Percentiles rank a stretch among this genome's conserved stretches.
Conservation (phyloP, 768 basidiomycete species). For the Mrakia hoshinonis region DNA sequence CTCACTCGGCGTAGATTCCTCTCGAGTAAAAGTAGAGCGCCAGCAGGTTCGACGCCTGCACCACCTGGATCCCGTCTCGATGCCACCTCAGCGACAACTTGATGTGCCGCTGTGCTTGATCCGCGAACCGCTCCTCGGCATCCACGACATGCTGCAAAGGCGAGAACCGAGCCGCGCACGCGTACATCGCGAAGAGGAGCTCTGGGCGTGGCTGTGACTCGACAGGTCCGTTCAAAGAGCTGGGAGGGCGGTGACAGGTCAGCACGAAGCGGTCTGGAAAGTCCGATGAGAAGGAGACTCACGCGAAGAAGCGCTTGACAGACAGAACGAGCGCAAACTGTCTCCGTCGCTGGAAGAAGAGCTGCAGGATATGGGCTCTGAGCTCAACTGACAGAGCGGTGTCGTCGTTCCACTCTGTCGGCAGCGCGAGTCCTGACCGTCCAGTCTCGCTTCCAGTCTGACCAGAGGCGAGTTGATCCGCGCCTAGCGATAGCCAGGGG, state of each 20-base stretch:
- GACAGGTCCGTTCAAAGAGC: neutral
- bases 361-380: neutral
- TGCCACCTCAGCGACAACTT: neutral
- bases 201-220: neutral
- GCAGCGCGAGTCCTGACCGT: neutral
- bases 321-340: neutral
- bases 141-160: neutral
- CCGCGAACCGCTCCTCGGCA: neutral
- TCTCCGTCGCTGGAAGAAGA: neutral
- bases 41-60: neutral
- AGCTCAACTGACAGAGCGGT: neutral
- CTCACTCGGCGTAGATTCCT: neutral
- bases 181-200: slow-evolving; percentile 5
- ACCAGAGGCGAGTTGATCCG: too few species aligned
- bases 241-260: neutral
- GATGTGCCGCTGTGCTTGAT: neutral
- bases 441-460: neutral
- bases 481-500: too few species aligned
- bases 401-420: neutral
- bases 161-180: neutral
- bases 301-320: neutral
- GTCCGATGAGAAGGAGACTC: neutral
- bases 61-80: neutral
- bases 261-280: neutral
- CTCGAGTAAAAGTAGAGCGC: neutral